Percentiles rank a stretch among this genome's conserved stretches.
phyloP scores from a whole-genome alignment of 371 early-diverging fungal species.

The Mortierella sp. region DNA sequence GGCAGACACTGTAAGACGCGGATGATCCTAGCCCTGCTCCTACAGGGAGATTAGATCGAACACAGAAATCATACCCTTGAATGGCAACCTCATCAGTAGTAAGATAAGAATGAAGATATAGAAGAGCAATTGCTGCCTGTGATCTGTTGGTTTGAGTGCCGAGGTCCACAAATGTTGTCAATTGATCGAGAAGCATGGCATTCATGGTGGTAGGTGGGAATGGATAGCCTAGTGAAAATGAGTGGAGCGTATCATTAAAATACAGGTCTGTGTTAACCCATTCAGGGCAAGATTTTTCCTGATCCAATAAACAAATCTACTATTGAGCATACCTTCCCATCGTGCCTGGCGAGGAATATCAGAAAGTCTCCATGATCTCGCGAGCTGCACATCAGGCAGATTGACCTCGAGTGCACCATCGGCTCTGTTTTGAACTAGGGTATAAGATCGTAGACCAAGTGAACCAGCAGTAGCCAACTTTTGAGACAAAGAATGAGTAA shows the following conservation, averaged over 20 bases:
- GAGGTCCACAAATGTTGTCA: slow-evolving; percentile 36
- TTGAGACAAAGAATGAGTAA: neutral
- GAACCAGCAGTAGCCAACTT: slow-evolving; percentile 80
- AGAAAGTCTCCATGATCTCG: slow-evolving; percentile 57
- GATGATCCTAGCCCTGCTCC: slow-evolving; percentile 97
- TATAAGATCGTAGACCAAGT: slow-evolving; percentile 75
- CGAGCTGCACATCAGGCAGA: slow-evolving; percentile 67
- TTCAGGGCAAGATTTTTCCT: too few species aligned
- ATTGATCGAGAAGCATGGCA: slow-evolving; percentile 21
- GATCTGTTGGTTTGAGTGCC: slow-evolving; percentile 54
- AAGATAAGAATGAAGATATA: slow-evolving; percentile 60
- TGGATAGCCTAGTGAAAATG: slow-evolving; percentile 31
- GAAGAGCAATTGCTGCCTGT: slow-evolving; percentile 64
- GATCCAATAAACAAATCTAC: neutral
- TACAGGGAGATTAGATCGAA: slow-evolving; percentile 89
- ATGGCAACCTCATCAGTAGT: slow-evolving; percentile 29
- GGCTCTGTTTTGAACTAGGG: slow-evolving; percentile 62
- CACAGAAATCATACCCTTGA: slow-evolving; percentile 69
- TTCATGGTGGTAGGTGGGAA: slow-evolving; percentile 47
- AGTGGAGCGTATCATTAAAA: neutral
- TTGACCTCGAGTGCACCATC: slow-evolving; percentile 58
- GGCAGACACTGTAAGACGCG: slow-evolving; percentile 88
- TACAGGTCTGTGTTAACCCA: neutral
- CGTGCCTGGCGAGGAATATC: slow-evolving; percentile 56
- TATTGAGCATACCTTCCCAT: slow-evolving; percentile 42